Base-by-base conservation (phyloP, 768 basidiomycete species). In the Russula abietina region DNA sequence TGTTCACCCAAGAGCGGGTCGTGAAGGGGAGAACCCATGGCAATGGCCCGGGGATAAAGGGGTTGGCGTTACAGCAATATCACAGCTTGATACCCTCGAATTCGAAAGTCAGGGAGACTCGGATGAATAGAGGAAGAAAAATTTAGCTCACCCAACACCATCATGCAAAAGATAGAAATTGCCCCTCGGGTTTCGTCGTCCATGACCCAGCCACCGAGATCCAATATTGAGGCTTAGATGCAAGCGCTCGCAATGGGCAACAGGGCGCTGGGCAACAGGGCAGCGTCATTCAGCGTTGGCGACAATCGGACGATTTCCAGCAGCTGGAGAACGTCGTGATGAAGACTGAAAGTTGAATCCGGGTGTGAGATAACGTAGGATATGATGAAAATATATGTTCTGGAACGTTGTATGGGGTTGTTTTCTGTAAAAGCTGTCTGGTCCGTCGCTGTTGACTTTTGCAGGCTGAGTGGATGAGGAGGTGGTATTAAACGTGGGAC, bases 401-500 rank as follows among this genome's bases (percentile, higher is more conserved):
- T 36, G 16, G 61, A 54, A 38, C 61, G 28, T 30, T 30, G 65
- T 43, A 68, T 68, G 9, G 65, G 51, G 36, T 52, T 55, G 16
- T 59, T 24, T 32, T 59, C 60, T 14, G 30, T 11, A 3, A 36
- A 54, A 12, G 24, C 5, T 38, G 57, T 33, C 9, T 9, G 55
- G 19, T n/a, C n/a, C n/a, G n/a, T 50, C 62, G 30, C 48, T 10
- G 30, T 24, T 14, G 10, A 24, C 26, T 30, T 45, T 41, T 41
- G 24, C 3, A 36, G 48, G n/a, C 24, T 55, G 62, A n/a, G 74
- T 4, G 73, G 70, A 19, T 72, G 76, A 2, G 70, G 74, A 5
- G 73, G 77, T 64, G 28, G 28, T n/a, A n/a, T n/a, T n/a, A n/a
- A n/a, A n/a, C 79, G 79, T 2, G 87, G 88, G 0, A 88, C 83